phyloP scores from a whole-genome alignment of 208 protist genomes.

The Leishmania aethiopica region DNA sequence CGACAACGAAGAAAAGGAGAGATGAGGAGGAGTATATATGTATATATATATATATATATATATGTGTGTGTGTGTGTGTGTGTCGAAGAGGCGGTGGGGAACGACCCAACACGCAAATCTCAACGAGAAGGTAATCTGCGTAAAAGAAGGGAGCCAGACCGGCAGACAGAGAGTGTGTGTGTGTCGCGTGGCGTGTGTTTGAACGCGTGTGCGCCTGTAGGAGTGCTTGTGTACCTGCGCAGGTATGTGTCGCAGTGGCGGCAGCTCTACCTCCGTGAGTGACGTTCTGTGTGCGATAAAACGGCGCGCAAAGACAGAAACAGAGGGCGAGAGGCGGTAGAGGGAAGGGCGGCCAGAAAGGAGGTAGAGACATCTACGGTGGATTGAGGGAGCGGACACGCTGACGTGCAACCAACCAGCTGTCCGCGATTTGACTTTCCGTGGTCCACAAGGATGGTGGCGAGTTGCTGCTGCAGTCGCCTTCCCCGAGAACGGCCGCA shows the following conservation, averaged over 20 bases:
- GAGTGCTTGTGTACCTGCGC: background rate
- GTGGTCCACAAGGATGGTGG: background rate
- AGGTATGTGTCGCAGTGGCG: background rate
- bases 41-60: too few relatives aligned
- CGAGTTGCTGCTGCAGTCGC: background rate
- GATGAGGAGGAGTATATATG: background rate
- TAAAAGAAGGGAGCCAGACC: background rate
- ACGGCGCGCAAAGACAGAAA: background rate
- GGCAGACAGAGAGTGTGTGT: background rate
- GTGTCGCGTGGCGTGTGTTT: background rate
- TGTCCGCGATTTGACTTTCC: background rate
- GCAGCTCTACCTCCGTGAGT: background rate
- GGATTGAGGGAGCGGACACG: background rate
- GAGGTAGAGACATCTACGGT: background rate
- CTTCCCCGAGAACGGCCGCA: background rate
- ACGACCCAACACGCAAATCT: background rate
- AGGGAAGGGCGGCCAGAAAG: background rate
- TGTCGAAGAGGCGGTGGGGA: background rate
- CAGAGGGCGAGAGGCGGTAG: background rate
- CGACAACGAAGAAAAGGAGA: background rate
- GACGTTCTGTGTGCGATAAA: background rate
- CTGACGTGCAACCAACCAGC: background rate
- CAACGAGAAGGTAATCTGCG: background rate
- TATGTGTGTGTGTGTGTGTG: too few relatives aligned
- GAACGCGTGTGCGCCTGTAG: background rate